Base-by-base conservation (phyloP, 352 stramenopile genomes). In the Phytopythium cucurbitacearum region DNA sequence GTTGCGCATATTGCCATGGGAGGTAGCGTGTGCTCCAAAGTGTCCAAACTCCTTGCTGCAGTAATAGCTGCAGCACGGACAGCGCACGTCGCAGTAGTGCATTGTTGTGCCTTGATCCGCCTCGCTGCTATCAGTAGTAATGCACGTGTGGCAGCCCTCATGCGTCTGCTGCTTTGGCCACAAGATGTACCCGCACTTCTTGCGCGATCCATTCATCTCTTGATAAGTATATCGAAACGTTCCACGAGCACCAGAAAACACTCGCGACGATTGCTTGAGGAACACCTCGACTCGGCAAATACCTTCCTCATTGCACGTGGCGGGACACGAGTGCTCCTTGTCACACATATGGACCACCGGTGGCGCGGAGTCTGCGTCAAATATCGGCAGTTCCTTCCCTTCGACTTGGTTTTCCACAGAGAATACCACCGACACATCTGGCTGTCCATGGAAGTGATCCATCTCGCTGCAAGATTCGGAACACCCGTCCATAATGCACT, bases 1-100 rank as follows among this genome's bases (percentile, higher is more conserved):
- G 54, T 90, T 87, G 11, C 75, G 64, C 83, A 91, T 94, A 60
- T 94, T 94, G 35, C 80, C 83, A 12, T 91, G 83, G 0, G 76
- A 78, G 1, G 83, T 91, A 32, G 67, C 68, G 57, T 94, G 80
- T 8, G 64, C 21, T 0, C 71, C 78, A 5, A 56, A 57, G 51
- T 94, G 78, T 0, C 75, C 74, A 43, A 60, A 69, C 33, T 74
- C 70, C 43, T 87, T 86, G 6, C 76, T 69, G 62, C 83, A 94
- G 41, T 84, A 89, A 51, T 94, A 90, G 51, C 71, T 82, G 57
- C 80, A 94, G 55, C 70, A 87, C 7, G 77, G 80, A 51, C 78
- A 91, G 1, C 77, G 80, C 11, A 69, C 67, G 9, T 88, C 68
- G 40, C 80, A 94, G 36, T 86, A 90, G 51, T 94, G 80, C 13